Conservation (phyloP, 2,329 filamentous ascomycete genomes). For the Cordyceps militaris region DNA sequence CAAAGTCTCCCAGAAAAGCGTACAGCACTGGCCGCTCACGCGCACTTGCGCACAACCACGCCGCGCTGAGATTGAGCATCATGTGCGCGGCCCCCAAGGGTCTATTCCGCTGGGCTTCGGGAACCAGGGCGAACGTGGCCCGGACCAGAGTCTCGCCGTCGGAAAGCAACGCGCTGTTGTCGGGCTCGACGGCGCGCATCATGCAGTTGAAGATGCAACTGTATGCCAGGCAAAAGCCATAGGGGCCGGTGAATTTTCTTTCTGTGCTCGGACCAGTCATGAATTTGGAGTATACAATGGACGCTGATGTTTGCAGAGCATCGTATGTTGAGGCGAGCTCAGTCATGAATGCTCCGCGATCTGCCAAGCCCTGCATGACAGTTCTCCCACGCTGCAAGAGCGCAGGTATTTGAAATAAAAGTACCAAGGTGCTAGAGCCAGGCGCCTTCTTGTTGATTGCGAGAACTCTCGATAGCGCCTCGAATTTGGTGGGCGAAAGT, state of each 20-base stretch:
- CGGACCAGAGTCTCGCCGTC: neutral
- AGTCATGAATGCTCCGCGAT: neutral
- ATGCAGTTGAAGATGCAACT: constrained; percentile 8
- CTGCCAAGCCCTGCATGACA: neutral
- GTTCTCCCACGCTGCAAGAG: neutral
- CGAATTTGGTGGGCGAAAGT: neutral
- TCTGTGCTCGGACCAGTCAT: neutral
- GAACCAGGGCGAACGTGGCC: neutral
- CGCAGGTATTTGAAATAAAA: neutral
- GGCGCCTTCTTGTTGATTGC: neutral
- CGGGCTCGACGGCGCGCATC: neutral
- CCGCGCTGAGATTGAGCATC: constrained; percentile 4
- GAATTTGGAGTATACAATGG: neutral
- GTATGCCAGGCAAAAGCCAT: constrained; percentile 3
- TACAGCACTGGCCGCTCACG: neutral
- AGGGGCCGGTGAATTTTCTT: neutral
- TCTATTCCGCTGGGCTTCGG: neutral
- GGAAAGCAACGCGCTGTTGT: neutral
- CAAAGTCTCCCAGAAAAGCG: neutral
- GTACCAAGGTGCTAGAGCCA: neutral
- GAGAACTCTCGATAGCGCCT: neutral
- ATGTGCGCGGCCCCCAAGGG: constrained; percentile 3
- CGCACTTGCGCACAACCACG: constrained; percentile 1
- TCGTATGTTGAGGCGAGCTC: neutral
- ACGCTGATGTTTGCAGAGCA: neutral